Evolutionary conservation across 768 basidiomycete genomes (phyloP).

Genomic region (Trametes cubensis): DNA sequence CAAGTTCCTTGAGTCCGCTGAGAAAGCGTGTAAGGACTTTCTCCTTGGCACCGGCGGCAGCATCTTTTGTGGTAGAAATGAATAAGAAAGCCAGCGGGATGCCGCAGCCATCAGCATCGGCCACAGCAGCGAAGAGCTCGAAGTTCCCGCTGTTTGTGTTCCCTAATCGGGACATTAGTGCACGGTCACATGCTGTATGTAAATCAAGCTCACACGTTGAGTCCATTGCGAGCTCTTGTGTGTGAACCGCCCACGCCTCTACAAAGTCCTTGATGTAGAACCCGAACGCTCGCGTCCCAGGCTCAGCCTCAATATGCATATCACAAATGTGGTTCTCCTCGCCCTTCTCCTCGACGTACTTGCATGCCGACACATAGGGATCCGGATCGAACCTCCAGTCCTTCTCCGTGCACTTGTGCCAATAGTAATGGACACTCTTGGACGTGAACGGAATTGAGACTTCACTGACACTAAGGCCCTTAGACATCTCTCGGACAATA

Average conservation of each 20-base stretch:
- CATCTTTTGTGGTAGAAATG: conserved; percentile 21
- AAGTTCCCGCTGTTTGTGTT: conserved; percentile 38
- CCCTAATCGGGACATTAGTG: conserved; percentile 25
- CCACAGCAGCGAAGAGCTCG: conserved; percentile 39
- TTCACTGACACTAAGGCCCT: background rate
- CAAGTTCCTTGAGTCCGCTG: conserved; percentile 30
- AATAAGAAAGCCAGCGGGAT: conserved; percentile 38
- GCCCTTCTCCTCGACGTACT: background rate
- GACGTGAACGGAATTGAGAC: too few relatives aligned
- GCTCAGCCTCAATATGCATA: conserved; percentile 6
- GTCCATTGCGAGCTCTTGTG: conserved; percentile 23
- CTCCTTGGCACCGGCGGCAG: conserved; percentile 33
- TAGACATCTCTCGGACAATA: background rate
- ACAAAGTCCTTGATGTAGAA: conserved; percentile 21
- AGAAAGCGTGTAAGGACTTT: conserved; percentile 32
- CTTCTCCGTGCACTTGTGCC: background rate
- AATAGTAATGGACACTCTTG: conserved; percentile 1
- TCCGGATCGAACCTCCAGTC: too few relatives aligned
- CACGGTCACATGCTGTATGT: too few relatives aligned
- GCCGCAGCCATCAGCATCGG: conserved; percentile 38
- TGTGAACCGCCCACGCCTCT: conserved; percentile 4
- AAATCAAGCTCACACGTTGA: conserved; percentile 18
- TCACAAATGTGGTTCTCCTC: background rate
- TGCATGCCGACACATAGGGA: background rate
- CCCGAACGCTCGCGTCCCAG: conserved; percentile 12